Conservation (phyloP, 2,329 filamentous ascomycete genomes). For the Amesomyces nigricolor region DNA sequence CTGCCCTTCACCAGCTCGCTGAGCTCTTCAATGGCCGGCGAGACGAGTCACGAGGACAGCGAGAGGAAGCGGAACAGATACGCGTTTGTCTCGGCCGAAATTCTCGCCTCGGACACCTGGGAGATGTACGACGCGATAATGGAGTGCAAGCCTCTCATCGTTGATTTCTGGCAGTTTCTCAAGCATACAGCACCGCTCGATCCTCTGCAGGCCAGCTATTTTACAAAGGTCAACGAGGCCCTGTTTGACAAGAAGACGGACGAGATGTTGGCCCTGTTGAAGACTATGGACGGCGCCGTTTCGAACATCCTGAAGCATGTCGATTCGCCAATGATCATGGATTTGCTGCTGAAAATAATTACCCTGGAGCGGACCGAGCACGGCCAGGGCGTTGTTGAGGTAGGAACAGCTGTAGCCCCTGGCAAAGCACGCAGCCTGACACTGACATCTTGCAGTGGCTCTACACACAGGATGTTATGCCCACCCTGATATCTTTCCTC, state of each 20-base stretch:
- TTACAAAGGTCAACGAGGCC: conserved; percentile 98
- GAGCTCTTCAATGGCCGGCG: conserved; percentile 43
- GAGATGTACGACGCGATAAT: conserved; percentile 90
- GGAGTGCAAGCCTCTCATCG: conserved; percentile 71
- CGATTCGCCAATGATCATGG: conserved; percentile 98
- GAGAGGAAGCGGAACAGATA: conserved; percentile 93
- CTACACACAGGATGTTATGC: conserved; percentile 81
- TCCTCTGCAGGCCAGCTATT: conserved; percentile 91
- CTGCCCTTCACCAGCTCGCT: conserved; percentile 47
- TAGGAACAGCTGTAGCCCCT: conserved; percentile 37
- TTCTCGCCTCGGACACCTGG: conserved; percentile 94
- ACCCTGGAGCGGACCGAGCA: conserved; percentile 89
- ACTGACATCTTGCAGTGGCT: conserved; percentile 62
- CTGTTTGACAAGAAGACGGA: conserved; percentile 96
- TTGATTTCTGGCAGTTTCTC: conserved; percentile 87
- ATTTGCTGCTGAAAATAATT: conserved; percentile 92
- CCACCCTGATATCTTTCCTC: conserved; percentile 78
- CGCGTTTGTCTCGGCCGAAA: conserved; percentile 87
- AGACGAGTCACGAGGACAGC: conserved; percentile 61
- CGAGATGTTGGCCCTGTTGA: conserved; percentile 90
- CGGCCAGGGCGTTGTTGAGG: conserved; percentile 89
- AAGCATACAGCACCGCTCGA: conserved; percentile 80
- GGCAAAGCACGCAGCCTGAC: background rate
- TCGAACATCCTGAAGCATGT: conserved; percentile 86
- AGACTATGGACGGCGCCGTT: conserved; percentile 74